Base-by-base conservation (phyloP, 2,329 filamentous ascomycete genomes). In the Aureobasidium leucospermi region DNA sequence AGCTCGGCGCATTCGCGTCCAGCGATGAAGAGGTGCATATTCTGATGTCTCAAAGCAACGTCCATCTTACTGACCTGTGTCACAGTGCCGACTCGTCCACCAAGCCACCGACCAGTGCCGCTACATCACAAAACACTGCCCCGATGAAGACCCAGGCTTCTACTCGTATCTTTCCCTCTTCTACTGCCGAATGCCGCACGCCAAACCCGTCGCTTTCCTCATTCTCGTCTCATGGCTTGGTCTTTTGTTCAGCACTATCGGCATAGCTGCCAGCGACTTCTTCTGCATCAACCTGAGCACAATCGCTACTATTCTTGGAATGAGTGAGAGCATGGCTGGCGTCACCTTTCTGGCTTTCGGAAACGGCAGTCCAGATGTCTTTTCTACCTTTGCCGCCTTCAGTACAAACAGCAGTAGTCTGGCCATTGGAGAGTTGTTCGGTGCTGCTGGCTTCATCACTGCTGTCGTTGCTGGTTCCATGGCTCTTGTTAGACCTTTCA, bases 321-420 rank as follows among this genome's bases (percentile, higher is more conserved):
- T 99, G 78, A 96, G 92, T 72, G 92, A 99, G 77, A 97, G 90
- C 72, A 81, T 99, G 74, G 91, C 94, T 0, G 94, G 94, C 38
- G 95, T 99, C 31, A 99, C 94, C 0, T 96, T 99, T 68, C 77
- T 99, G 56, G 94, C 94, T 8, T 95, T 99, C 74, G 94, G 94
- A 64, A 99, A 99, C 77, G 94, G 94, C 56, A 97, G 93, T 63
- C 94, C 94, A 2, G 94, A 99, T 74, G 92, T 99, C 47, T 99
- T 99, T 74, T 96, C 92, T 65, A 99, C 94, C 2, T 97, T 99
- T 75, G 94, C 94, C 15, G 95, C 94, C 66, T 97, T 99, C 90
- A 87, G 86, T 68, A 96, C 92, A 28, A 90, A 97, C 69, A 96
- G 92, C 71, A 93, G 93, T n/a, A 95, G 92, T 76, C 83, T 99